Percentiles rank a stretch among this genome's conserved stretches.
Evolutionary conservation across 108 stramenopile species (phyloP).

Genomic region (Hondaea fermentalgiana): DNA sequence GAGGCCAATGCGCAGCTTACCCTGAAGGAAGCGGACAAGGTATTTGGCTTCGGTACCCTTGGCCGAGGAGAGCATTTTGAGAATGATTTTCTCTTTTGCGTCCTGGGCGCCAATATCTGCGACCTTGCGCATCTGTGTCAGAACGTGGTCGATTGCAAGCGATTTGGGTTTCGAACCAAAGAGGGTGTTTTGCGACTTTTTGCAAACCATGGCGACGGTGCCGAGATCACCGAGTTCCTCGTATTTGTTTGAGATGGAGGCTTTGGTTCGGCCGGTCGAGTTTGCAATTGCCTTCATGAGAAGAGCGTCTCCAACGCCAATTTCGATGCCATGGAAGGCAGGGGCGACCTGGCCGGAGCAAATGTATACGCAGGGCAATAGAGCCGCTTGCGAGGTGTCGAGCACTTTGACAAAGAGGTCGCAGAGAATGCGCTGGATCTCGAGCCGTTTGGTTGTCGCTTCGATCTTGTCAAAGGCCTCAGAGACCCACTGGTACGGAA

Average conservation of each 20-base stretch:
- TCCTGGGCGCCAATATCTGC: conserved; percentile 76
- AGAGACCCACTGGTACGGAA: conserved; percentile 62
- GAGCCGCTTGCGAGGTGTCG: conserved; percentile 48
- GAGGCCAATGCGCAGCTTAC: conserved; percentile 91
- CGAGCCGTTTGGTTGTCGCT: conserved; percentile 62
- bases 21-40: conserved; percentile 93
- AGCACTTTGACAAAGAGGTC: conserved; percentile 34
- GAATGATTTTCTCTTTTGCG: conserved; percentile 82
- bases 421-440: conserved; percentile 64
- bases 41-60: conserved; percentile 77
- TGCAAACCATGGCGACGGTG: conserved; percentile 68
- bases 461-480: conserved; percentile 66
- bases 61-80: conserved; percentile 67
- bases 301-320: conserved; percentile 91
- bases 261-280: conserved; percentile 61
- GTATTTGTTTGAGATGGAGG: conserved; percentile 68
- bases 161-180: conserved; percentile 62
- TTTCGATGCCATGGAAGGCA: conserved; percentile 81
- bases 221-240: conserved; percentile 85
- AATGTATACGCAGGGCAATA: conserved; percentile 70
- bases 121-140: conserved; percentile 54
- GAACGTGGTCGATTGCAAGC: conserved; percentile 50
- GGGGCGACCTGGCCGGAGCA: conserved; percentile 80
- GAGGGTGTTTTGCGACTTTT: conserved; percentile 76
- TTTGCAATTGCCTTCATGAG: conserved; percentile 84